A percentile compares a stretch with the other conserved stretches of the same genome.
These are phyloP conservation scores for Talaromyces borbonicus DNA, from an alignment of 495 filamentous ascomycete genomes.

Conservation along the genomic window DNA sequence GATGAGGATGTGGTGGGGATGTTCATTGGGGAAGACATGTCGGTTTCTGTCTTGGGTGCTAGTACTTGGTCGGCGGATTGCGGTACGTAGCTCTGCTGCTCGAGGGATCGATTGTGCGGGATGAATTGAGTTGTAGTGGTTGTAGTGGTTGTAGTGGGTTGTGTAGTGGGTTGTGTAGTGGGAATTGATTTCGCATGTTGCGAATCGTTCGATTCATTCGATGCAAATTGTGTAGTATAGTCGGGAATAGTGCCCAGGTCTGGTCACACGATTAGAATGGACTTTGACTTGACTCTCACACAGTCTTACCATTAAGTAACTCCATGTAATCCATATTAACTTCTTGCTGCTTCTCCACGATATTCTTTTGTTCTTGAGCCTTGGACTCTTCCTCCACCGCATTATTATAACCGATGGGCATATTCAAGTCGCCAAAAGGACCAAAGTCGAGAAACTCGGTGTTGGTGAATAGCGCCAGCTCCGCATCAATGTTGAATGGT, in stretches of 20 bases:
- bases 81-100: too few species aligned
- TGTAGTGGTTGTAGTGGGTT: slow-evolving; percentile 14
- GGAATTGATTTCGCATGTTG: slow-evolving; percentile 20
- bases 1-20: too few species aligned
- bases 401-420: slow-evolving; percentile 26
- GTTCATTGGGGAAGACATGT: slow-evolving; percentile 11
- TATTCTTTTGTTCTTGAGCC: slow-evolving; percentile 12
- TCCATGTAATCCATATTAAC: slow-evolving; percentile 36
- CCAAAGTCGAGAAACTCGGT: slow-evolving; percentile 92
- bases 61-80: too few species aligned
- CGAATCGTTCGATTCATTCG: slow-evolving; percentile 15
- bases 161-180: slow-evolving; percentile 14
- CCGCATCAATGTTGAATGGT: slow-evolving; percentile 54
- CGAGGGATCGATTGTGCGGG: too few species aligned
- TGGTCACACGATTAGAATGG: too few species aligned
- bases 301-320: slow-evolving; percentile 32
- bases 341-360: slow-evolving; percentile 14
- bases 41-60: slow-evolving; percentile 9
- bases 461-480: slow-evolving; percentile 87
- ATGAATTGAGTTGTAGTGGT: slow-evolving; percentile 14
- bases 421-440: slow-evolving; percentile 33
- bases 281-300: neutral
- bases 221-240: slow-evolving; percentile 23
- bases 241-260: slow-evolving; percentile 30
- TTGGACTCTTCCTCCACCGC: slow-evolving; percentile 19